These are phyloP conservation scores for Mycena epipterygia DNA, from an alignment of 768 basidiomycete species.

Conservation along the genomic window DNA sequence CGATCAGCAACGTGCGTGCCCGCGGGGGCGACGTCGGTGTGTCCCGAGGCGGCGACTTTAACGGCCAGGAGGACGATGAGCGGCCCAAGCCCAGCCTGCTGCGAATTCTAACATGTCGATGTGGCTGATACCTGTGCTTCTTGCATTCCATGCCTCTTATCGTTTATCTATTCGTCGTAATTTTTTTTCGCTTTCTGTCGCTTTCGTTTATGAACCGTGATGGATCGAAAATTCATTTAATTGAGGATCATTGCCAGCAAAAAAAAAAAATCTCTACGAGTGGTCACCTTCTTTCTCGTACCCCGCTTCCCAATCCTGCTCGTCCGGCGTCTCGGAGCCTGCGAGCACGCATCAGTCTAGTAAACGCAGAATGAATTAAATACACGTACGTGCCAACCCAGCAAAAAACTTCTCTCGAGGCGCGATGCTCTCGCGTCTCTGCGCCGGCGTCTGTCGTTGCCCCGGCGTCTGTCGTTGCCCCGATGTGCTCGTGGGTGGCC, in stretches of 20 bases:
- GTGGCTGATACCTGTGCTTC: conserved; percentile 61
- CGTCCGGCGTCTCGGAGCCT: conserved; percentile 3
- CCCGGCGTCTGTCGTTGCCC: neutral
- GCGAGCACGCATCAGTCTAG: neutral
- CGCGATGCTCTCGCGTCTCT: neutral
- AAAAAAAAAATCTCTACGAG: too few relatives aligned
- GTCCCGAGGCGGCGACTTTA: conserved; percentile 70
- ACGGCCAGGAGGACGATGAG: conserved; percentile 69
- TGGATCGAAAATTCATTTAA: conserved; percentile 28
- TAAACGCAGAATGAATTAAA: neutral
- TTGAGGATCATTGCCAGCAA: conserved; percentile 30
- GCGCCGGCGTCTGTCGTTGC: neutral
- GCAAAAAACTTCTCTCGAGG: neutral
- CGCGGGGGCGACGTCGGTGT: conserved; percentile 77
- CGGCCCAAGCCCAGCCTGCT: conserved; percentile 69
- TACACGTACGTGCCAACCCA: neutral
- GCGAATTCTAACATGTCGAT: conserved; percentile 84
- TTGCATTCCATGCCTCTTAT: conserved; percentile 34
- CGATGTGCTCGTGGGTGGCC: neutral
- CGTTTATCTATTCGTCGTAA: conserved; percentile 41
- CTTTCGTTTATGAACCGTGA: conserved; percentile 22
- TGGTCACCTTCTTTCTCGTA: conserved; percentile 10
- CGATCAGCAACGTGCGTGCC: conserved; percentile 80
- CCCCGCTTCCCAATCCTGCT: conserved; percentile 27
- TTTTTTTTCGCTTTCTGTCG: conserved; percentile 36